phyloP scores from a whole-genome alignment of 225 moss, liverwort and hornwort species.

The Marchantia polymorpha region DNA sequence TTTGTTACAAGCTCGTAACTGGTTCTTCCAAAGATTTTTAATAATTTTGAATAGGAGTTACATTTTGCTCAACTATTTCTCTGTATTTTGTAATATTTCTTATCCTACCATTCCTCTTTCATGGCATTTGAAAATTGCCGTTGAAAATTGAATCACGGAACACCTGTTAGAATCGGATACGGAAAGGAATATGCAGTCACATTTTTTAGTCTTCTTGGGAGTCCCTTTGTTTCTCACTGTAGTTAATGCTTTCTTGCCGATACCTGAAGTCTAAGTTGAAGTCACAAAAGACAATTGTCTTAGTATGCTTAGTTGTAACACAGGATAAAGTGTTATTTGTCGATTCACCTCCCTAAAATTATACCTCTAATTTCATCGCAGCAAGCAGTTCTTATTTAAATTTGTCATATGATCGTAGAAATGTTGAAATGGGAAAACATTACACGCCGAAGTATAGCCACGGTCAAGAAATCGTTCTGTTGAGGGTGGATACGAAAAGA shows the following conservation, averaged over 20 bases:
- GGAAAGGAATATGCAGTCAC: neutral
- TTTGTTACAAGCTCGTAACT: neutral
- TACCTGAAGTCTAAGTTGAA: too few relatives aligned
- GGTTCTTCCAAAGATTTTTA: neutral
- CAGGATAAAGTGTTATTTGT: too few relatives aligned
- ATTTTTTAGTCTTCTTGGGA: neutral
- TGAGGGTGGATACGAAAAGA: slow-evolving; percentile 21
- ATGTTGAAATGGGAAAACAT: neutral
- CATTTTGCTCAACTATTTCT: neutral
- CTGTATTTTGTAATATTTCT: too few relatives aligned
- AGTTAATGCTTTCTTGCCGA: too few relatives aligned
- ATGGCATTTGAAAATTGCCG: too few relatives aligned
- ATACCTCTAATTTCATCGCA: neutral
- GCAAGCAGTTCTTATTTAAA: neutral
- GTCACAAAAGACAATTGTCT: too few relatives aligned
- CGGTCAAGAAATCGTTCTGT: neutral
- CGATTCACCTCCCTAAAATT: too few relatives aligned
- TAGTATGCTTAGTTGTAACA: too few relatives aligned
- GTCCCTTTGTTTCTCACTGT: too few relatives aligned
- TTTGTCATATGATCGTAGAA: neutral
- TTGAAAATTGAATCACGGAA: too few relatives aligned
- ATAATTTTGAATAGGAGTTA: neutral
- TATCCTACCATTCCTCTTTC: too few relatives aligned
- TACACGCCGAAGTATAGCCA: neutral
- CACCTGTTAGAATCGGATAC: too few relatives aligned